These are phyloP conservation scores for Castanea sativa DNA, from an alignment of 306 rosid species.

Conservation along the genomic window DNA sequence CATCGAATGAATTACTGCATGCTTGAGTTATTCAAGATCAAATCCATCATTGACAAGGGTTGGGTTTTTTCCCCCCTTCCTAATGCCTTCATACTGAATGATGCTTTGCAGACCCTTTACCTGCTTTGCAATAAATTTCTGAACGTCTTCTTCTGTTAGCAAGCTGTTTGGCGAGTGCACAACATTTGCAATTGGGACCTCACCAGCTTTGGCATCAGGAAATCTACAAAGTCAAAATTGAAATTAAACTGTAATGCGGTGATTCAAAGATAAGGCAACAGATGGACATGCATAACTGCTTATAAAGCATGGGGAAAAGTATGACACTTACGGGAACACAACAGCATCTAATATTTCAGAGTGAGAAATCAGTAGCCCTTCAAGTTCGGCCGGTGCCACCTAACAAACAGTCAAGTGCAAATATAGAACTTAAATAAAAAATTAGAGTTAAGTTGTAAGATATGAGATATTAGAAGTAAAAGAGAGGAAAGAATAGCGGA, in stretches of 20 bases:
- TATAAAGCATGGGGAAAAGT: too few relatives aligned
- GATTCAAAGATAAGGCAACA: not conserved
- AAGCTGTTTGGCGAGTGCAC: constrained; percentile 40
- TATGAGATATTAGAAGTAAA: too few relatives aligned
- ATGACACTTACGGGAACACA: too few relatives aligned
- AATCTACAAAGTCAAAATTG: constrained; percentile 31
- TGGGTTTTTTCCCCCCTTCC: not conserved
- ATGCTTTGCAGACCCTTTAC: constrained; percentile 19
- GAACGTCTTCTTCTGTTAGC: constrained; percentile 34
- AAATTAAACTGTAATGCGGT: not conserved
- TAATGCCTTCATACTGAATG: not conserved
- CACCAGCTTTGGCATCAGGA: constrained; percentile 50
- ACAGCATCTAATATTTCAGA: constrained; percentile 33
- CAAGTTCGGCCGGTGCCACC: constrained; percentile 59
- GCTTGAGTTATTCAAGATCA: not conserved
- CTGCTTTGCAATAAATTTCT: constrained; percentile 36
- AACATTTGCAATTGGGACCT: constrained; percentile 53
- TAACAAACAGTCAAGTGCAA: not conserved
- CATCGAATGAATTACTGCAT: not conserved
- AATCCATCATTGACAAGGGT: not conserved
- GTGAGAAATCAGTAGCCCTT: constrained; percentile 45
- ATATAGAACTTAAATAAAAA: not conserved
- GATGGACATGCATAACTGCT: too few relatives aligned
- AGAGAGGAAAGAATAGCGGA: too few relatives aligned
- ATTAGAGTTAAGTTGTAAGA: too few relatives aligned